These are phyloP conservation scores for Tolypocladium capitatum DNA, from an alignment of 2,329 filamentous ascomycete species.

Conservation along the genomic window DNA sequence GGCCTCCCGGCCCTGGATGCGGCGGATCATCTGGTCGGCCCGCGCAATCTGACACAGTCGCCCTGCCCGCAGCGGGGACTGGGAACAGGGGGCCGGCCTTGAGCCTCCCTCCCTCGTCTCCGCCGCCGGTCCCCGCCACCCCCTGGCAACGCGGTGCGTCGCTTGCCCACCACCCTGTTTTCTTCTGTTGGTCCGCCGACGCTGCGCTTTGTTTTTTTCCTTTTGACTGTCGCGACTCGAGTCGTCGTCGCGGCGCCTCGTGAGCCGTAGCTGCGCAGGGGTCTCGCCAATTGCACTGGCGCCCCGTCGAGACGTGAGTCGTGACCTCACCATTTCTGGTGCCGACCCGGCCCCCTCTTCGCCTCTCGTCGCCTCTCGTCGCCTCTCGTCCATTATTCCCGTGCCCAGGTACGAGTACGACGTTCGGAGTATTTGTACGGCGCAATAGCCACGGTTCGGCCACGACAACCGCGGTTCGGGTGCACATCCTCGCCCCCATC, in stretches of 20 bases:
- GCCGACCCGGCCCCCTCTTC: neutral
- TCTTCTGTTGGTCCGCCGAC: neutral
- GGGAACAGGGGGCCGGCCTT: neutral
- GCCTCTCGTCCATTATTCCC: neutral
- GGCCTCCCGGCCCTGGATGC: too few species aligned
- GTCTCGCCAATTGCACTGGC: neutral
- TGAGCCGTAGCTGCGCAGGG: neutral
- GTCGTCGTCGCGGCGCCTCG: neutral
- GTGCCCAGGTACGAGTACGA: neutral
- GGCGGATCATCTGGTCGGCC: slow-evolving; percentile 2
- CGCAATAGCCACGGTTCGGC: too few species aligned
- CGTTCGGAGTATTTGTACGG: neutral
- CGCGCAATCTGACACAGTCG: slow-evolving; percentile 1
- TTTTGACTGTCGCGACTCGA: neutral
- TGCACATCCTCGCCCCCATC: neutral
- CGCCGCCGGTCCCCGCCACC: too few species aligned
- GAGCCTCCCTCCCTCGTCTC: too few species aligned
- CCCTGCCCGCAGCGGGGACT: neutral
- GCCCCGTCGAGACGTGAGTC: neutral
- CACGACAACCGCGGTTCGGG: too few species aligned
- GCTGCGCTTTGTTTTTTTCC: neutral
- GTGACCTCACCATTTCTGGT: slow-evolving; percentile 1
- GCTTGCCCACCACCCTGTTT: too few species aligned
- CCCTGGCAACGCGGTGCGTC: too few species aligned
- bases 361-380: neutral